A percentile compares a stretch with the other conserved stretches of the same genome.
phyloP scores from a whole-genome alignment of 768 basidiomycete species.

The Tremella mesenterica region DNA sequence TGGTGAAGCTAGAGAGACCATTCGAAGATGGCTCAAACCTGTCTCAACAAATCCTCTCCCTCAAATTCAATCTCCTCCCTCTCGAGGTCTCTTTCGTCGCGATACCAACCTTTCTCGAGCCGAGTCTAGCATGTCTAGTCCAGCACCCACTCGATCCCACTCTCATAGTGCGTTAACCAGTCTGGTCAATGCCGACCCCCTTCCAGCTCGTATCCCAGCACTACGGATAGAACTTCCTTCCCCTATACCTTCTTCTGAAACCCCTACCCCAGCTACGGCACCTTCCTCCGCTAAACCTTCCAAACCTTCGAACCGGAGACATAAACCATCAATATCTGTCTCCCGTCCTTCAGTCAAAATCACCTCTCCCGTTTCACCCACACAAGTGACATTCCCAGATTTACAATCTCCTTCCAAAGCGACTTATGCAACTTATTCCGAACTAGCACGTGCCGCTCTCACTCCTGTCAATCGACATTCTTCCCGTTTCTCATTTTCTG shows the following conservation, averaged over 20 bases:
- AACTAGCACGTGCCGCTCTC: slow-evolving; percentile 20
- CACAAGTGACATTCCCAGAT: slow-evolving; percentile 19
- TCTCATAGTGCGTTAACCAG: slow-evolving; percentile 19
- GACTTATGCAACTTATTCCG: slow-evolving; percentile 29
- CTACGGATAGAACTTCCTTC: neutral
- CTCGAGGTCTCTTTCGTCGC: slow-evolving; percentile 12
- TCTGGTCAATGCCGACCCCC: slow-evolving; percentile 3
- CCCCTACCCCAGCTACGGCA: neutral
- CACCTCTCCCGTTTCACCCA: slow-evolving; percentile 17
- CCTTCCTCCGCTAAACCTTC: neutral
- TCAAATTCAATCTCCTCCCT: slow-evolving; percentile 16
- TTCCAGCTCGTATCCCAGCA: slow-evolving; percentile 6
- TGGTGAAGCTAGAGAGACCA: slow-evolving; percentile 20
- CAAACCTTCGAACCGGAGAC: neutral
- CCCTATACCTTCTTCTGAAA: neutral
- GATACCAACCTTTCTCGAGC: neutral
- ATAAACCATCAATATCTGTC: slow-evolving; percentile 3
- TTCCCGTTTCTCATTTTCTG: slow-evolving; percentile 36
- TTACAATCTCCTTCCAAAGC: slow-evolving; percentile 28
- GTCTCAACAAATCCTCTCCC: slow-evolving; percentile 5
- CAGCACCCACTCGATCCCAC: slow-evolving; percentile 22
- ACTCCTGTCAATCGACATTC: slow-evolving; percentile 18
- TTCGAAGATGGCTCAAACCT: slow-evolving; percentile 28
- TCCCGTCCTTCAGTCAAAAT: slow-evolving; percentile 12
- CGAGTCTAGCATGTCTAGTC: neutral